Evolutionary conservation across 2,329 filamentous ascomycete species (phyloP), one percentile per base, ranked within the genome.

Genomic region (Alternaria longipes): DNA sequence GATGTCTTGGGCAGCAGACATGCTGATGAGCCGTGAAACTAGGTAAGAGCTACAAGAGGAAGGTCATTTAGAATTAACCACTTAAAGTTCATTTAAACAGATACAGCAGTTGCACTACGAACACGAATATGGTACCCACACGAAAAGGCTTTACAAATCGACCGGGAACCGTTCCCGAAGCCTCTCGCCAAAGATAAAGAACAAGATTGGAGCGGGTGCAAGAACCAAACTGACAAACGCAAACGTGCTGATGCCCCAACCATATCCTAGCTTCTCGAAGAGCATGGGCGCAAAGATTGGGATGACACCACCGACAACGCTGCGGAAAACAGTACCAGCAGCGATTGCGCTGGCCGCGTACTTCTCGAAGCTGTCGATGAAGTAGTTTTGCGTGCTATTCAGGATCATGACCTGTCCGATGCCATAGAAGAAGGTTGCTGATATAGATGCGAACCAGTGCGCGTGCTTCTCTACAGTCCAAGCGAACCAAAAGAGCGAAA

Each of bases 301-400:
- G 22, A 84, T 75, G 0, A 84, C 67, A 5, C 82, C 83, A 5
- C 83, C 83, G 16, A 84, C 69, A 1, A 85, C 40, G 47, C 77
- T 80, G 20, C 83, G 70, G 54, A 84, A 84, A 0, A 84, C 78
- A 1, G 82, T 79, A 0, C 82, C 83, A 4, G 83, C 83, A 5
- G 83, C 83, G 53, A 85, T 84, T 0, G 83, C 83, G 36, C 77
- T 80, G 7, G 83, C 83, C 6, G 83, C 83, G 61, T 83, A 84
- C 68, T 79, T 79, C 59, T 84, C 82, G 57, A 84, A 85, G 22
- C 79, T 78, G 66, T 85, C 83, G 47, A 85, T 85, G 67, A 84
- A 85, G 69, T 85, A 85, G 54, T 86, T 86, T 54, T 86, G 84
- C 16, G 83, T 83, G 12, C 78, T 79, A 56, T 85, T 86, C 55